phyloP scores from a whole-genome alignment of 495 filamentous ascomycete genomes.

The Aspergillus hancockii region DNA sequence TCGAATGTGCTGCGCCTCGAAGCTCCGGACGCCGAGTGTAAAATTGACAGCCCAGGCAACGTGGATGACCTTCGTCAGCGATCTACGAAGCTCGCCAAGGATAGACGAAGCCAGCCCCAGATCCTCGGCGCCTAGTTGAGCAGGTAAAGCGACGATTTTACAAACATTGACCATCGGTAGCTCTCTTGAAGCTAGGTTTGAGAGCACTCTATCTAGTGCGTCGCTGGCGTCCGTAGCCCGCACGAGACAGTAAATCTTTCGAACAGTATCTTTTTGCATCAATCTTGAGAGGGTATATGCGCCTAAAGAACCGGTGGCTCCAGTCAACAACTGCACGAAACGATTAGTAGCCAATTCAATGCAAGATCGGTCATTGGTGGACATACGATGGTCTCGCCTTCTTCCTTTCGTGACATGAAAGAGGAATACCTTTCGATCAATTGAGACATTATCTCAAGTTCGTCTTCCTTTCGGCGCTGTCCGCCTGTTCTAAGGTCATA shows the following conservation, averaged over 20 bases:
- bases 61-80: slow-evolving; percentile 56
- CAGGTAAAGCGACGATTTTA: slow-evolving; percentile 16
- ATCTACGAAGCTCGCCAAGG: slow-evolving; percentile 38
- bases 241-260: slow-evolving; percentile 58
- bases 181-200: slow-evolving; percentile 40
- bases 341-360: no score
- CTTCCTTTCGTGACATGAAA: slow-evolving; percentile 13
- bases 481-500: slow-evolving; percentile 26
- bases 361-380: no score
- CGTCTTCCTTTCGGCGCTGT: slow-evolving; percentile 28
- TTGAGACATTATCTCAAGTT: slow-evolving; percentile 27
- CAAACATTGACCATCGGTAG: slow-evolving; percentile 22
- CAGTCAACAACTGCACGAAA: slow-evolving; percentile 56
- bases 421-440: slow-evolving; percentile 40
- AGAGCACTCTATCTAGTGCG: slow-evolving; percentile 42
- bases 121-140: slow-evolving; percentile 16
- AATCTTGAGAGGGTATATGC: slow-evolving; percentile 55
- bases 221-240: slow-evolving; percentile 42
- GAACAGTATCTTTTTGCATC: slow-evolving; percentile 28
- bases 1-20: slow-evolving; percentile 58
- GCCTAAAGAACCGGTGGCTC: slow-evolving; percentile 63
- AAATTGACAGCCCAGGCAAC: slow-evolving; percentile 77
- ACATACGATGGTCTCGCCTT: slow-evolving; percentile 17
- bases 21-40: slow-evolving; percentile 60
- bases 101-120: slow-evolving; percentile 31